phyloP scores from a whole-genome alignment of 352 stramenopile genomes.

The Pseudoperonospora humuli region DNA sequence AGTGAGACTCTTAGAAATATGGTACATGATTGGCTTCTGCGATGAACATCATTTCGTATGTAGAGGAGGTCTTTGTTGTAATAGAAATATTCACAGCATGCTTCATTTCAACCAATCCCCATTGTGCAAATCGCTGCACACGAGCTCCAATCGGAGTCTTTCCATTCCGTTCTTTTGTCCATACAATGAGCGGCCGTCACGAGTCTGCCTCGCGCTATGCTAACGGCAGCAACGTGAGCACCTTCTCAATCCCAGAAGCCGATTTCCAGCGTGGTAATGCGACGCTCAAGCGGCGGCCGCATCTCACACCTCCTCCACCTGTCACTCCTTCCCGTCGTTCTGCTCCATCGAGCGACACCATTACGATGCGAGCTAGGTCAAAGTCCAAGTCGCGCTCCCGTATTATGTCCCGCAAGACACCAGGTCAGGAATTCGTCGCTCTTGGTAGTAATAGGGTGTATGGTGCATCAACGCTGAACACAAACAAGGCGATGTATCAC shows the following conservation, averaged over 20 bases:
- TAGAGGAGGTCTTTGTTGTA: too few relatives aligned
- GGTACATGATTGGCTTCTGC: too few relatives aligned
- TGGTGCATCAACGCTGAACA: conserved; percentile 20
- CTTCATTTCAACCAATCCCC: too few relatives aligned
- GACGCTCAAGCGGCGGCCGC: conserved; percentile 46
- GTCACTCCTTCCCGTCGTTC: not conserved
- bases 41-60: too few relatives aligned
- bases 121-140: too few relatives aligned
- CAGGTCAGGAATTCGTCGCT: conserved; percentile 39
- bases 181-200: too few relatives aligned
- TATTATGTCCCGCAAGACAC: conserved; percentile 14
- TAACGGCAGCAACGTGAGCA: not conserved
- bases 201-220: conserved; percentile 19
- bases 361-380: conserved; percentile 38
- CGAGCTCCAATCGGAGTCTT: too few relatives aligned
- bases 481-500: conserved; percentile 34
- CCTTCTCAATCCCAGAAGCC: conserved; percentile 48
- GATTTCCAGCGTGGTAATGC: conserved; percentile 47
- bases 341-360: conserved; percentile 5
- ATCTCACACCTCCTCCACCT: conserved; percentile 26
- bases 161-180: too few relatives aligned
- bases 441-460: conserved; percentile 28
- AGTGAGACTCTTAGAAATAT: too few relatives aligned
- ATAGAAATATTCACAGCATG: too few relatives aligned
- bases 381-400: conserved; percentile 54